Evolutionary conservation across 352 stramenopile species (phyloP).

Genomic region (Pythium scleroteichum): DNA sequence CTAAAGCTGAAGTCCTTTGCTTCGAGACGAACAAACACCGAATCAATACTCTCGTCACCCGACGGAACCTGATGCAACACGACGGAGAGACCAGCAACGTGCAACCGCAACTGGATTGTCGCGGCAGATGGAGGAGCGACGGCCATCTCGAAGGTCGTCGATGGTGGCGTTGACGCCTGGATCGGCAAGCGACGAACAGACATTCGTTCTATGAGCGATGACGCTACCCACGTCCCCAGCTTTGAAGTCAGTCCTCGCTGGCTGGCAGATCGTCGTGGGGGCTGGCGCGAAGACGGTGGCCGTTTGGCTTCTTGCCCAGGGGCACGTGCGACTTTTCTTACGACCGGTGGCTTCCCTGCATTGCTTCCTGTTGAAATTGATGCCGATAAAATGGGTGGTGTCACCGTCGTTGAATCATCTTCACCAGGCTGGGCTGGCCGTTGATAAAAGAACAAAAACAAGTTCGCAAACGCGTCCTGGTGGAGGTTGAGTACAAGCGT

Average conservation of each 20-base stretch:
- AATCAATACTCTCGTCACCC: conserved; percentile 9
- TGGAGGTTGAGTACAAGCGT: conserved; percentile 76
- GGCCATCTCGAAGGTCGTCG: conserved; percentile 1
- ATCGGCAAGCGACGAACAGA: conserved; percentile 13
- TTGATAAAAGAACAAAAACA: conserved; percentile 80
- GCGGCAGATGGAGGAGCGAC: conserved; percentile 21
- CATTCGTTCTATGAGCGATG: conserved; percentile 22
- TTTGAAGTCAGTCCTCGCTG: conserved; percentile 24
- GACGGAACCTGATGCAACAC: conserved; percentile 58
- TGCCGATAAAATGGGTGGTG: background rate
- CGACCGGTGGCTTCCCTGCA: conserved; percentile 10
- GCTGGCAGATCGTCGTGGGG: background rate
- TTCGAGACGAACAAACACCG: conserved; percentile 61
- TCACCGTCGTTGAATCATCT: background rate
- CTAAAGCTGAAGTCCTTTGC: conserved; percentile 73
- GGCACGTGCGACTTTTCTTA: conserved; percentile 23
- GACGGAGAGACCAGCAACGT: conserved; percentile 66
- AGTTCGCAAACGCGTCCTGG: conserved; percentile 70
- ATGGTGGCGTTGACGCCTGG: conserved; percentile 17
- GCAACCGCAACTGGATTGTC: conserved; percentile 72
- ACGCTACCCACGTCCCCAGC: conserved; percentile 30
- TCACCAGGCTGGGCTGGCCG: background rate
- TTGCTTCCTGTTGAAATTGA: background rate
- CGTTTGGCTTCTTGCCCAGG: background rate
- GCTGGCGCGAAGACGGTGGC: background rate